Evolutionary conservation across 768 basidiomycete species (phyloP).

Genomic region (Coprinellus micaceus): DNA sequence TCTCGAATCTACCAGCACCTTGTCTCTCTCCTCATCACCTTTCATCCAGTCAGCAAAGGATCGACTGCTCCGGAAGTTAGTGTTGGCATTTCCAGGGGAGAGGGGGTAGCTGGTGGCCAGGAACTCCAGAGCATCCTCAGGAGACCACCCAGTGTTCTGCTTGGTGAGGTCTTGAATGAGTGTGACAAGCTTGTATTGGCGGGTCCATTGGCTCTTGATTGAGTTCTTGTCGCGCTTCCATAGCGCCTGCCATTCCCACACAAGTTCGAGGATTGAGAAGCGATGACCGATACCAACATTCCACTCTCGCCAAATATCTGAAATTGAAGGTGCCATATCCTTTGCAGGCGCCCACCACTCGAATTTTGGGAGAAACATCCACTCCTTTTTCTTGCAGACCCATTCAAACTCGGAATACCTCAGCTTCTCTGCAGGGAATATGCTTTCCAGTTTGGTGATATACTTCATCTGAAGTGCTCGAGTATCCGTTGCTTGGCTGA

Average conservation of each 20-base stretch:
- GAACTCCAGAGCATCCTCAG: too few relatives aligned
- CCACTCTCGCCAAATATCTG: not conserved
- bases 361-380: not conserved
- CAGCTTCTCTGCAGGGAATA: not conserved
- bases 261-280: not conserved
- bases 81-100: too few relatives aligned
- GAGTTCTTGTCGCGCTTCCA: not conserved
- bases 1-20: too few relatives aligned
- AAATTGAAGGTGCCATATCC: not conserved
- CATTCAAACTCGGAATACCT: not conserved
- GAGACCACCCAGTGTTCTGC: too few relatives aligned
- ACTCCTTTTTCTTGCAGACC: not conserved
- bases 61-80: too few relatives aligned
- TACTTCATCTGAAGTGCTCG: not conserved
- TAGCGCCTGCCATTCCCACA: not conserved
- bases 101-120: too few relatives aligned
- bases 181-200: too few relatives aligned
- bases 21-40: too few relatives aligned
- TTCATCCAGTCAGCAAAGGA: too few relatives aligned
- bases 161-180: too few relatives aligned
- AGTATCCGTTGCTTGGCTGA: not conserved
- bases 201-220: too few relatives aligned
- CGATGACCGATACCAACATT: not conserved
- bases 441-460: not conserved
- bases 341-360: not conserved